Conservation (phyloP, 1,284 basidiomycete genomes). For the Boletus sp. region DNA sequence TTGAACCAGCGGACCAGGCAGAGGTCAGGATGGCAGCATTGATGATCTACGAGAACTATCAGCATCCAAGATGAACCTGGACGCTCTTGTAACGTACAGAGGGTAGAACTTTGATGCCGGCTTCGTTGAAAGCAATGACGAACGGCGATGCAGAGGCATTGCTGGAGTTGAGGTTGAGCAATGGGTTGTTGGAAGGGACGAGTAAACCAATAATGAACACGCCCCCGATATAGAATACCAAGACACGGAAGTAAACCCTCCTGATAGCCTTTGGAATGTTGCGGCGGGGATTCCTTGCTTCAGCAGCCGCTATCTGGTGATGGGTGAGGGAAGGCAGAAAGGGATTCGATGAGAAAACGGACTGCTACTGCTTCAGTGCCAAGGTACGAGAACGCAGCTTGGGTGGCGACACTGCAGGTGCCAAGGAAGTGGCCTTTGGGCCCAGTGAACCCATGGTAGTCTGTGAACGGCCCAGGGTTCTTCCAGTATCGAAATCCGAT, state of each 20-base stretch:
- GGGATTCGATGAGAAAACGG: slow-evolving; percentile 4
- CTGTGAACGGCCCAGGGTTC: slow-evolving; percentile 39
- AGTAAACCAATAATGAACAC: slow-evolving; percentile 50
- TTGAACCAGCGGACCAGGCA: slow-evolving; percentile 51
- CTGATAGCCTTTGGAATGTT: slow-evolving; percentile 45
- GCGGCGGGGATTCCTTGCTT: slow-evolving; percentile 34
- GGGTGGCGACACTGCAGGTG: slow-evolving; percentile 42
- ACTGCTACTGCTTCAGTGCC: slow-evolving; percentile 58
- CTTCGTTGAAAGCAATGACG: slow-evolving; percentile 48
- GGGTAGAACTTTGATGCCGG: slow-evolving; percentile 51
- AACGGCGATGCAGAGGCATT: slow-evolving; percentile 46
- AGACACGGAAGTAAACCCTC: slow-evolving; percentile 51
- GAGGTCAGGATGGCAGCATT: slow-evolving; percentile 64
- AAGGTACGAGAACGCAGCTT: slow-evolving; percentile 48
- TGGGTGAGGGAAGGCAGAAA: not conserved
- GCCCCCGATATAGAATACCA: slow-evolving; percentile 49
- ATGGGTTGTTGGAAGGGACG: slow-evolving; percentile 45
- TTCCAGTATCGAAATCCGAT: slow-evolving; percentile 48
- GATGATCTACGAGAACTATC: slow-evolving; percentile 39
- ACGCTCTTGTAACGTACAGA: slow-evolving; percentile 29
- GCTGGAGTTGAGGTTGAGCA: slow-evolving; percentile 34
- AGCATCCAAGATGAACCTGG: not conserved
- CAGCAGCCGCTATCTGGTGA: slow-evolving; percentile 46
- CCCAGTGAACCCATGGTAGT: slow-evolving; percentile 32
- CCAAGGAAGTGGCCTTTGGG: slow-evolving; percentile 42